Evolutionary conservation across 169 alveolate species (phyloP), one percentile per base, ranked within the genome.

Genomic region (Plasmodium falciparum): DNA sequence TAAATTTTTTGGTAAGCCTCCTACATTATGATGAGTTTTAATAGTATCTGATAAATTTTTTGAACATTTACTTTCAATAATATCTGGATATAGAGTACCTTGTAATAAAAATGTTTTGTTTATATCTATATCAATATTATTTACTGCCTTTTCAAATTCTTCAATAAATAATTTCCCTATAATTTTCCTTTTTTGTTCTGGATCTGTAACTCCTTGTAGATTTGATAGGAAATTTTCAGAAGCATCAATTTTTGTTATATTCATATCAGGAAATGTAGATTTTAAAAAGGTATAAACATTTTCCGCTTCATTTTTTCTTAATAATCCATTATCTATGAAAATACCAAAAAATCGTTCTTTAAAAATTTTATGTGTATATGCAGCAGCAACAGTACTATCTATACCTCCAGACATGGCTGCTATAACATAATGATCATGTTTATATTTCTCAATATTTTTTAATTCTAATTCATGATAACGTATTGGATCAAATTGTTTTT

Each of bases 401-500:
- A 92, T 94, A 33, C 96, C 96, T 22, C 96, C 96, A 12, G 96
- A 94, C 85, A 94, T 93, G 2, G 95, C 96, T 52, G 95, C 96
- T 12, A 94, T 93, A 29, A 94, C 96, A 66, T 66, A 88, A 49
- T 78, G 89, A 70, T 78, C 89, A 2, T 78, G 15, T 66, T 75
- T 76, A 70, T 78, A 33, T 47, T 78, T 78, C 85, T 92, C 92
- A 70, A 90, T 92, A 22, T 50, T 47, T 7, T 94, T 94, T 67
- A 93, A 88, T 70, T 92, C 94, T 15, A 88, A 17, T 59, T 74
- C 80, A 15, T 90, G 93, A 43, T 76, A 78, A 62, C 86, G 70
- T 70, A 89, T 69, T 15, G 88, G 88, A 33, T 88, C 90, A 74
- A 88, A 93, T 43, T 47, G 89, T 83, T 86, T 86, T 7, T 67